Base-by-base conservation (phyloP, 2,329 filamentous ascomycete genomes). In the Camillea tinctor region DNA sequence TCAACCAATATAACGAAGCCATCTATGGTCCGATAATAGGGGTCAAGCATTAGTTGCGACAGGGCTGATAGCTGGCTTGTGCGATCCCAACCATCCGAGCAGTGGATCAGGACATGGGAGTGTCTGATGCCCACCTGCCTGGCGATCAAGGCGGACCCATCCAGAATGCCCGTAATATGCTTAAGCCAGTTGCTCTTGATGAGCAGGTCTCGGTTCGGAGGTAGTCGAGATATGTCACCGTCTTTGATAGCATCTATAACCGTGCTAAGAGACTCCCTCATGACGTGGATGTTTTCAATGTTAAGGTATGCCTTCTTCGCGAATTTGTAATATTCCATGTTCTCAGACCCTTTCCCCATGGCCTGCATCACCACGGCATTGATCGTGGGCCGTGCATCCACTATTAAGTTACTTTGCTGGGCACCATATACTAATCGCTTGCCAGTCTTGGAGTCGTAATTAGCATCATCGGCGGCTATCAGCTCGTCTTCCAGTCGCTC, bases 241-340 rank as follows among this genome's bases (percentile, higher is more conserved):
- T 98, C 94, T 72, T 96, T 97, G 70, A 99, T 80, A 2, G 92
- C 90, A 64, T 96, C 93, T 56, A 97, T 82, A 20, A 99, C 90
- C 67, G 89, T 94, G 68, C 90, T 88, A 36, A 99, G 81, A 1
- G 94, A 98, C 63, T 90, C 90, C 59, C 95, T 86, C 95, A 99
- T 99, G 63, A 97, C 93, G 72, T 99, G 95, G 61, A 99, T 98
- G 73, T 99, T 99, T 74, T 96, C 94, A 70, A 99, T 99, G 64
- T 92, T 95, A 58, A 99, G 84, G 72, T 96, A 99, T 26, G 90
- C 89, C 75, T 97, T 97, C 60, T 89, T 89, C 17, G 93, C 92
- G 70, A 93, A 94, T 63, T 90, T 92, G 78, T 99, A 99, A 75
- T 97, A 90, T 65, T 97, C 92, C 91, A 98, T 97, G 70, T 97